Percentiles rank a stretch among this genome's conserved stretches.
phyloP scores from a whole-genome alignment of 257 asterid genomes.

The Scutellaria barbata region DNA sequence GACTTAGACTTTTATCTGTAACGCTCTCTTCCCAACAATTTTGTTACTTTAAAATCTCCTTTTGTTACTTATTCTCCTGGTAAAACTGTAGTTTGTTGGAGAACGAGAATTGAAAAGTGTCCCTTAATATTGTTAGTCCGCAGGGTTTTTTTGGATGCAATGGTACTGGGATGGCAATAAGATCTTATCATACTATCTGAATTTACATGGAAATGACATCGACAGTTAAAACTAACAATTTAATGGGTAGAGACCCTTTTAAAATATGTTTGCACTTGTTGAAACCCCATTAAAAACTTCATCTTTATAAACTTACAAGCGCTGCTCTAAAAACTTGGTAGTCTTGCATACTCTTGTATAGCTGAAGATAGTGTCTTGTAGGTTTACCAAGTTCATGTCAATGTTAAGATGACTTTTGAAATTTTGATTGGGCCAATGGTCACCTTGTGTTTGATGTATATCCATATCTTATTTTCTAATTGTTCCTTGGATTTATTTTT shows the following conservation, averaged over 20 bases:
- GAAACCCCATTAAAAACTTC: neutral
- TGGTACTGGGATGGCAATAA: constrained; percentile 3
- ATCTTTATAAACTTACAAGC: neutral
- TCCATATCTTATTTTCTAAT: neutral
- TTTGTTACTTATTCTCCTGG: constrained; percentile 14
- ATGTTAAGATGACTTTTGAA: constrained; percentile 5
- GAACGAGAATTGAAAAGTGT: constrained; percentile 13
- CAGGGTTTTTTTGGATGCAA: too few species aligned
- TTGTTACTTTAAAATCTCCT: neutral
- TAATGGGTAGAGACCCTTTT: neutral
- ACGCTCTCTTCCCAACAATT: constrained; percentile 45
- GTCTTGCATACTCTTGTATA: neutral
- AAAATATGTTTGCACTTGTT: constrained; percentile 1
- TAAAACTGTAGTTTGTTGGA: constrained; percentile 12
- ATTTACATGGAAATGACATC: constrained; percentile 4
- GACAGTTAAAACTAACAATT: neutral
- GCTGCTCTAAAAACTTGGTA: neutral
- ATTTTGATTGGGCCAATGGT: neutral
- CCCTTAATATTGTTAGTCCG: neutral
- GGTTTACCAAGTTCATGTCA: neutral
- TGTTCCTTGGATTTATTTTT: neutral
- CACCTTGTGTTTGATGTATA: neutral
- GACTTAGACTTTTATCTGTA: constrained; percentile 93
- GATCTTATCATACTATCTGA: neutral
- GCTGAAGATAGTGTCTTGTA: neutral